Conservation (phyloP, 73 alveolate genomes). For the Paramecium caudatum region DNA sequence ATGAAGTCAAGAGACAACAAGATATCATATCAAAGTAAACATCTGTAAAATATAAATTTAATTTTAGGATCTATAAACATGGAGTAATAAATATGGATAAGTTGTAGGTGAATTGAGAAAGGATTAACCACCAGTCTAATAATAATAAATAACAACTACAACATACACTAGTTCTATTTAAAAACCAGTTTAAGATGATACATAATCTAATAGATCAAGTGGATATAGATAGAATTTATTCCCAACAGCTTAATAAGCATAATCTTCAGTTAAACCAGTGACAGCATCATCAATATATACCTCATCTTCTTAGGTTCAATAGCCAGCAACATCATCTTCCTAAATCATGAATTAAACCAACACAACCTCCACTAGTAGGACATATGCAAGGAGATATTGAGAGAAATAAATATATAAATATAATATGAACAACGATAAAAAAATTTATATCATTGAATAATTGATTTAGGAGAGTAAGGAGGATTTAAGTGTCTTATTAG, state of each 20-base stretch:
- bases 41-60: not conserved
- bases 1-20: conserved; percentile 16
- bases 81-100: not conserved
- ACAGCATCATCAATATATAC: conserved; percentile 36
- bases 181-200: conserved; percentile 43
- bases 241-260: conserved; percentile 24
- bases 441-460: conserved; percentile 30
- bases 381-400: not conserved
- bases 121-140: conserved; percentile 48
- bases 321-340: conserved; percentile 54
- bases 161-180: not conserved
- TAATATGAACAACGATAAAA: conserved; percentile 37
- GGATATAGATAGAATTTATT: conserved; percentile 39
- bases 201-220: conserved; percentile 32
- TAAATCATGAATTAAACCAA: not conserved
- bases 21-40: not conserved
- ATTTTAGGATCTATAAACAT: conserved; percentile 10
- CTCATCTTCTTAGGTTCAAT: not conserved
- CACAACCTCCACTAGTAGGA: not conserved
- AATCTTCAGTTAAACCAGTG: conserved; percentile 24
- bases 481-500: not conserved
- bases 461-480: not conserved
- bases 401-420: not conserved
- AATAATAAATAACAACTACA: no score
- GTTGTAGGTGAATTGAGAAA: conserved; percentile 1